Evolutionary conservation across 2,329 filamentous ascomycete genomes (phyloP).

Genomic region (Xylaria sp.): DNA sequence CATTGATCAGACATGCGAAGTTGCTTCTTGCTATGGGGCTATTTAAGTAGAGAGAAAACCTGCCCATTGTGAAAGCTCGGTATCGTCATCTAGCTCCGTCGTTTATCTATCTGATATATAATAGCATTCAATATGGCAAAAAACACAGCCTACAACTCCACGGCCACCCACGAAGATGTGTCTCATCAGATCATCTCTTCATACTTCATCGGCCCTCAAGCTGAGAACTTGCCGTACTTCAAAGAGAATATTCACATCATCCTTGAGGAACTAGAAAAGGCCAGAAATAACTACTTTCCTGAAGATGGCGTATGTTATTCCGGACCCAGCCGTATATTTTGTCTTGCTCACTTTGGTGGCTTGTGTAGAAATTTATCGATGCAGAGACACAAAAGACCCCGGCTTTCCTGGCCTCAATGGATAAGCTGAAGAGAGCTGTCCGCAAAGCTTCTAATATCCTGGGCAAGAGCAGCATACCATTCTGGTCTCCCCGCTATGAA

Average conservation of each 20-base stretch:
- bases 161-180: slow-evolving; percentile 35
- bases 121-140: slow-evolving; percentile 16
- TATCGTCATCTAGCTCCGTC: not conserved
- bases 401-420: slow-evolving; percentile 49
- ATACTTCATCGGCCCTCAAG: slow-evolving; percentile 56
- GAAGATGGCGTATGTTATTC: slow-evolving; percentile 49
- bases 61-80: too few relatives aligned
- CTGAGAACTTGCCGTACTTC: slow-evolving; percentile 54
- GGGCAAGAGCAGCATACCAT: slow-evolving; percentile 56
- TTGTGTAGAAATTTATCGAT: slow-evolving; percentile 51
- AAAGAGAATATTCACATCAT: slow-evolving; percentile 53
- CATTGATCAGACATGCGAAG: not conserved
- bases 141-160: slow-evolving; percentile 30
- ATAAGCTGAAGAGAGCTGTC: slow-evolving; percentile 51
- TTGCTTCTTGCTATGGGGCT: not conserved
- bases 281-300: slow-evolving; percentile 50
- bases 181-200: slow-evolving; percentile 51
- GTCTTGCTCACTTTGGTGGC: not conserved
- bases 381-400: slow-evolving; percentile 48
- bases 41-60: slow-evolving; percentile 3
- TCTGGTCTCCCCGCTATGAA: slow-evolving; percentile 58
- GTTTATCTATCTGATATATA: not conserved
- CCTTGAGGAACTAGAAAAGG: slow-evolving; percentile 50
- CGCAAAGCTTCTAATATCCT: slow-evolving; percentile 51
- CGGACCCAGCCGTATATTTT: not conserved